A percentile compares a stretch with the other conserved stretches of the same genome.
These are phyloP conservation scores for Tetracladium maxilliforme DNA, from an alignment of 2,329 filamentous ascomycete species.

Conservation along the genomic window DNA sequence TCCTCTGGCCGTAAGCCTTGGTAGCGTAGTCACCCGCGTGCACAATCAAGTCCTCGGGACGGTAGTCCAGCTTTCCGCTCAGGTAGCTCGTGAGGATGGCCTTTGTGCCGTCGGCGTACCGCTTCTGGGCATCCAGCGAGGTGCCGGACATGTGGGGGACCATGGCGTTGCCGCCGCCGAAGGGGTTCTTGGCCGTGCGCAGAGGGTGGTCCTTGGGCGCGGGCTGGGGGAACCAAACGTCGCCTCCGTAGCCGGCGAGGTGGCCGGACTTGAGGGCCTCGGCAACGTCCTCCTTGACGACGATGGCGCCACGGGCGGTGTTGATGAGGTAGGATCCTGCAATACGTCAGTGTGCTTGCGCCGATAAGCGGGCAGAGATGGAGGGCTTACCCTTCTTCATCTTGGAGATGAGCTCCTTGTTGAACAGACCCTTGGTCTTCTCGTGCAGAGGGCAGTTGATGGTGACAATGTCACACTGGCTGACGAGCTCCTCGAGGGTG, in stretches of 20 bases:
- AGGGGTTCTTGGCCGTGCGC: constrained; percentile 84
- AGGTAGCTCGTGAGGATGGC: constrained; percentile 85
- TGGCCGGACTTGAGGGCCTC: constrained; percentile 85
- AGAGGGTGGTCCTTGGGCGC: constrained; percentile 87
- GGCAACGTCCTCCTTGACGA: constrained; percentile 98
- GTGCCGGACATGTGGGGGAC: constrained; percentile 98
- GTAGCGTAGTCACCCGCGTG: constrained; percentile 85
- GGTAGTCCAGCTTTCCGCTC: constrained; percentile 75
- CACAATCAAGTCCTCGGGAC: constrained; percentile 81
- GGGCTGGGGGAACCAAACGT: constrained; percentile 96
- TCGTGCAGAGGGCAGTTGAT: constrained; percentile 99
- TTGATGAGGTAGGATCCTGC: constrained; percentile 89
- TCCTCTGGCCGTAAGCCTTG: constrained; percentile 73
- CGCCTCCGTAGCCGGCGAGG: constrained; percentile 76
- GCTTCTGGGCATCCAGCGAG: constrained; percentile 92
- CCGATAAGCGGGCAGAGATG: constrained; percentile 72
- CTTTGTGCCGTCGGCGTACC: constrained; percentile 82
- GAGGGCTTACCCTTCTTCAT: constrained; percentile 78
- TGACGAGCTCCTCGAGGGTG: constrained; percentile 80
- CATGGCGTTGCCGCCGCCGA: constrained; percentile 96
- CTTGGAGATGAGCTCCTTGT: constrained; percentile 96
- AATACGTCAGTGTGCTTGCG: constrained; percentile 95
- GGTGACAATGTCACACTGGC: constrained; percentile 91
- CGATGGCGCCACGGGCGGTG: constrained; percentile 95
- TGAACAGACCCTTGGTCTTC: constrained; percentile 92